Base-by-base conservation (phyloP, 2,329 filamentous ascomycete species). In the Microdochium nivale region DNA sequence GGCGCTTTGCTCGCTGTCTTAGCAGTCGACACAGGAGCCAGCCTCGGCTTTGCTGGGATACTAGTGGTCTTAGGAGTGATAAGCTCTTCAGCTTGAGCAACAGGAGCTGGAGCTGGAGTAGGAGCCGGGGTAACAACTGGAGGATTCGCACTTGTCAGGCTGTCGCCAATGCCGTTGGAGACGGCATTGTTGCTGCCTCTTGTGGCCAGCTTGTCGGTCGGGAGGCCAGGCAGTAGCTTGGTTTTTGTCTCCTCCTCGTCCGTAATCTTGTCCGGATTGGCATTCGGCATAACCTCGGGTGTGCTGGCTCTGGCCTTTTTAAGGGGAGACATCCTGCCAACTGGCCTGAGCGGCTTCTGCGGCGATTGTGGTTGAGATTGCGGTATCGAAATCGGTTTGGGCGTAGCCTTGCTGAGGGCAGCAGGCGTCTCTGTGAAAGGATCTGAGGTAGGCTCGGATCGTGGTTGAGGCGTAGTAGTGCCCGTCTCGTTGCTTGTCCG, bases 241-340 rank as follows among this genome's bases (percentile, higher is more conserved):
- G 64, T 62, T 19, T 63, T 61, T 10, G 64, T 55, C 35, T 70
- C 65, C 54, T 74, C 69, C 50, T 68, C 60, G 25, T 69, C 70
- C n/a, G 64, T 59, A 24, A 66, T 56, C 59, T 74, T 73, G 57
- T 72, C 70, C 2, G 68, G 67, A 43, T 69, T 73, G 49, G 62
- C 55, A 53, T 65, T 68, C 3, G 68, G 70, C 48, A 65, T 62
- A 46, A 58, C 59, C 53, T 55, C 58, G 56, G 49, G 58, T 44
- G 30, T 51, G 55, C 8, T 51, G 9, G 47, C 52, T 24, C 16
- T 55, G 49, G 51, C 54, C n/a, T 53, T 52, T 24, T 62, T 60
- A 48, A 62, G 61, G n/a, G 59, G 51, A 7, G 64, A 61, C 25
- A 44, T 44, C 21, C n/a, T 44, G 40, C 40, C 40, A 5, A 44